Evolutionary conservation across 805 yeast genomes (phyloP).

Genomic region (Dipodascus geniculatus): DNA sequence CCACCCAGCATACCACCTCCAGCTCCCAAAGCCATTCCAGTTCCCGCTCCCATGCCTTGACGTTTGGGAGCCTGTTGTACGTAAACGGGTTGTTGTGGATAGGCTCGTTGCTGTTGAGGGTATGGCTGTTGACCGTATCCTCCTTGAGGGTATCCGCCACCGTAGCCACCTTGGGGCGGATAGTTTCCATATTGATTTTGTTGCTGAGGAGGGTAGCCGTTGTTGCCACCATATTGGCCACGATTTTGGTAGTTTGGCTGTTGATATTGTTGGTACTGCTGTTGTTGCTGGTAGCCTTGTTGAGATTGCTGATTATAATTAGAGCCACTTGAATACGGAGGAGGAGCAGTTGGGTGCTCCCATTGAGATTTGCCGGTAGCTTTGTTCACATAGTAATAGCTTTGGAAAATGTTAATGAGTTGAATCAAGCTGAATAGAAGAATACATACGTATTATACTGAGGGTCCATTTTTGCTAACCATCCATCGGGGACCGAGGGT

Average conservation of each 20-base stretch:
- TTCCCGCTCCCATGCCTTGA: not conserved
- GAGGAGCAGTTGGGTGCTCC: constrained; percentile 1
- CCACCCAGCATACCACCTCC: not conserved
- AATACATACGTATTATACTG: not conserved
- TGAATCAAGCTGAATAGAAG: too few species aligned
- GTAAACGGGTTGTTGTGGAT: not conserved
- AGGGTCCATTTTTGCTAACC: not conserved
- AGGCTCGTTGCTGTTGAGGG: not conserved
- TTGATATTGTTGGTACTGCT: not conserved
- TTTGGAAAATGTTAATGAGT: not conserved
- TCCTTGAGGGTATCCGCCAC: not conserved
- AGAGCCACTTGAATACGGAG: not conserved
- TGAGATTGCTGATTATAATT: not conserved
- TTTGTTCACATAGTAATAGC: not conserved
- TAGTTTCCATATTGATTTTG: not conserved
- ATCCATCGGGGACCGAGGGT: not conserved
- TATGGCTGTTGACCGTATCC: not conserved
- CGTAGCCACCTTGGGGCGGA: not conserved
- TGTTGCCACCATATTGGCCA: not conserved
- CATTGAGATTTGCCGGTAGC: not conserved
- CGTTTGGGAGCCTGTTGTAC: not conserved
- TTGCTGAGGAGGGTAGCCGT: not conserved
- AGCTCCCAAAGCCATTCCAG: constrained; percentile 1
- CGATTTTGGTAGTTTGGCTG: not conserved
- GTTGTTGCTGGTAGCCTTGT: not conserved